Evolutionary conservation across 208 protist species (phyloP).

Genomic region (Trypanosomatidae sp.): DNA sequence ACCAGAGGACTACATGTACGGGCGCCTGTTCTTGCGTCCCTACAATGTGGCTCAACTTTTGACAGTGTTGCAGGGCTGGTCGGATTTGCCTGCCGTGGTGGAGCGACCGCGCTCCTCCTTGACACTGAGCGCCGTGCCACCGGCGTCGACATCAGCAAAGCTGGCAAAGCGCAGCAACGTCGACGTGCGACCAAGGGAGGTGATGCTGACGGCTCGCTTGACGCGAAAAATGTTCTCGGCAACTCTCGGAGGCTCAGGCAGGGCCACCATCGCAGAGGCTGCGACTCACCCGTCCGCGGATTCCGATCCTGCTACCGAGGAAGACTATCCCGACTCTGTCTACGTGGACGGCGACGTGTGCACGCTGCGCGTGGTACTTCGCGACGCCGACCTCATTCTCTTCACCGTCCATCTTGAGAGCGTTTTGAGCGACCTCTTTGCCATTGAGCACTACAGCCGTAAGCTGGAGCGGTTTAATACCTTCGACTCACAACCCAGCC

Average conservation of each 20-base stretch:
- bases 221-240: slow-evolving; percentile 9
- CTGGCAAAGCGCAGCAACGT: neutral
- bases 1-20: slow-evolving; percentile 62
- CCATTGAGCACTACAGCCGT: slow-evolving; percentile 66
- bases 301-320: slow-evolving; percentile 11
- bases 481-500: neutral
- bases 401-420: slow-evolving; percentile 73
- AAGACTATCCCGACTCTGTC: slow-evolving; percentile 26
- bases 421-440: slow-evolving; percentile 75
- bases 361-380: slow-evolving; percentile 39
- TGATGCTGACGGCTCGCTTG: slow-evolving; percentile 13
- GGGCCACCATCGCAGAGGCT: neutral
- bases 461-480: neutral
- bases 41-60: slow-evolving; percentile 88
- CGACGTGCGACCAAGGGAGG: slow-evolving; percentile 4
- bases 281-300: neutral
- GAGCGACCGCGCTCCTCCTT: slow-evolving; percentile 54
- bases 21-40: slow-evolving; percentile 80
- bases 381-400: slow-evolving; percentile 63
- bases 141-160: neutral
- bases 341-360: slow-evolving; percentile 64
- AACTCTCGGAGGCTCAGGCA: neutral
- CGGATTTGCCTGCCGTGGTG: slow-evolving; percentile 25
- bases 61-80: slow-evolving; percentile 71
- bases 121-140: slow-evolving; percentile 22